Evolutionary conservation across 768 basidiomycete genomes (phyloP).

Genomic region (Thelephora aurantiotincta): DNA sequence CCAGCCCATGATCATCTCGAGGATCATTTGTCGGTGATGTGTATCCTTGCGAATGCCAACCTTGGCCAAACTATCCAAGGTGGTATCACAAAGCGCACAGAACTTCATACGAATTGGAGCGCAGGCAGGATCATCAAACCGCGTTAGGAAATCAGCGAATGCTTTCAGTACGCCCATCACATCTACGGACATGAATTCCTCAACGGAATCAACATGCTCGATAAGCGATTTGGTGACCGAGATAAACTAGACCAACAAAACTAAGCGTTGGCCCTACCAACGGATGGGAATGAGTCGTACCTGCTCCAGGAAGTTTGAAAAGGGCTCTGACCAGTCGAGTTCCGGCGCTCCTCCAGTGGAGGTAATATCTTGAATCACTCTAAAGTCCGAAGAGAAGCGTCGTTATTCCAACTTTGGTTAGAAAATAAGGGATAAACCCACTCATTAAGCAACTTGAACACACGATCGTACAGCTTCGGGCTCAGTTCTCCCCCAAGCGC

Average conservation of each 20-base stretch:
- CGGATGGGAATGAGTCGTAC: slow-evolving; percentile 20
- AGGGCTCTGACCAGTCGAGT: slow-evolving; percentile 26
- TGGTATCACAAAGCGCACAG: slow-evolving; percentile 55
- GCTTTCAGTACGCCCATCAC: slow-evolving; percentile 39
- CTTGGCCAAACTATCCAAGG: slow-evolving; percentile 47
- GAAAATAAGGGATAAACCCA: slow-evolving; percentile 22
- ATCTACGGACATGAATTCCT: slow-evolving; percentile 50
- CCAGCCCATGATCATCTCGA: slow-evolving; percentile 76
- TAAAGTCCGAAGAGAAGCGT: slow-evolving; percentile 11
- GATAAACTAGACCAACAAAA: slow-evolving; percentile 36
- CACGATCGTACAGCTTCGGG: slow-evolving; percentile 46
- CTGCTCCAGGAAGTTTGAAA: slow-evolving; percentile 58
- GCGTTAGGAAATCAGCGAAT: slow-evolving; percentile 46
- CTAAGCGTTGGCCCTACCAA: background rate
- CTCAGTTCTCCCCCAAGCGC: slow-evolving; percentile 72
- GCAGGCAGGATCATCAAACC: slow-evolving; percentile 37
- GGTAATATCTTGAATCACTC: slow-evolving; percentile 38
- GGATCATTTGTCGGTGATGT: slow-evolving; percentile 48
- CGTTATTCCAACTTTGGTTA: background rate
- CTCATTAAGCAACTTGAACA: slow-evolving; percentile 66
- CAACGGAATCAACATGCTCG: slow-evolving; percentile 51
- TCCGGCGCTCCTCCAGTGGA: slow-evolving; percentile 13
- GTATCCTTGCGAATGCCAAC: slow-evolving; percentile 56
- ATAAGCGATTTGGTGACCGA: slow-evolving; percentile 63
- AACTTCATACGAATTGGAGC: slow-evolving; percentile 64